A percentile compares a stretch with the other conserved stretches of the same genome.
Evolutionary conservation across 306 rosid genomes (phyloP).

Genomic region (Boehmeria nivea): DNA sequence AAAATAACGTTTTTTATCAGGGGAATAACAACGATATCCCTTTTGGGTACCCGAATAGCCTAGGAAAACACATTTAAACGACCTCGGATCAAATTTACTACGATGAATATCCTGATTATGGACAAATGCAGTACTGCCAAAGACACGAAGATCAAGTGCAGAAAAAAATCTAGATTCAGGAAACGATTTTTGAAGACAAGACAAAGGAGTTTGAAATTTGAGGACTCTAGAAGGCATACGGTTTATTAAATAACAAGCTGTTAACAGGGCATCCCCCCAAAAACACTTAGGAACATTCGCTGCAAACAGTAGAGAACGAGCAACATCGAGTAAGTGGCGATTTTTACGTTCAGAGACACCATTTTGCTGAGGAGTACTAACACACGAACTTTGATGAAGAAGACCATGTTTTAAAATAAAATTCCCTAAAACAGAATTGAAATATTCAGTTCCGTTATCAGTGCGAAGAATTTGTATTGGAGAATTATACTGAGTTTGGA

Average conservation of each 20-base stretch:
- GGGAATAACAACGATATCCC: neutral
- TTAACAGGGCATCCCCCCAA: too few species aligned
- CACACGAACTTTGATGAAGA: slow-evolving; percentile 4
- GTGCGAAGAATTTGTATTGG: neutral
- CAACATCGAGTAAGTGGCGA: too few species aligned
- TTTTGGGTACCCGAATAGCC: too few species aligned
- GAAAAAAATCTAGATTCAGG: neutral
- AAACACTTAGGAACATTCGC: too few species aligned
- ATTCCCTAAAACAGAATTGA: neutral
- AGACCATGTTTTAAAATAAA: neutral
- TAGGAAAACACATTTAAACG: too few species aligned
- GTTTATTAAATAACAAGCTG: too few species aligned
- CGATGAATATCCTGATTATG: neutral
- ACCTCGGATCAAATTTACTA: neutral
- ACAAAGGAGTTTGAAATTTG: neutral
- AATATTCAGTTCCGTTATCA: neutral
- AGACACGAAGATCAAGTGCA: too few species aligned
- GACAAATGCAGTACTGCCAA: neutral
- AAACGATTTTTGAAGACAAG: neutral
- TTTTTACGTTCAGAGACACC: too few species aligned
- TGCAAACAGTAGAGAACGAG: too few species aligned
- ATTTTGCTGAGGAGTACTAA: neutral
- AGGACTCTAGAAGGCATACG: too few species aligned
- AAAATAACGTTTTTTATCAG: neutral
- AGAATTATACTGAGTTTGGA: neutral